These are phyloP conservation scores for Corinectria fuckeliana DNA, from an alignment of 2,329 filamentous ascomycete genomes.

Conservation along the genomic window DNA sequence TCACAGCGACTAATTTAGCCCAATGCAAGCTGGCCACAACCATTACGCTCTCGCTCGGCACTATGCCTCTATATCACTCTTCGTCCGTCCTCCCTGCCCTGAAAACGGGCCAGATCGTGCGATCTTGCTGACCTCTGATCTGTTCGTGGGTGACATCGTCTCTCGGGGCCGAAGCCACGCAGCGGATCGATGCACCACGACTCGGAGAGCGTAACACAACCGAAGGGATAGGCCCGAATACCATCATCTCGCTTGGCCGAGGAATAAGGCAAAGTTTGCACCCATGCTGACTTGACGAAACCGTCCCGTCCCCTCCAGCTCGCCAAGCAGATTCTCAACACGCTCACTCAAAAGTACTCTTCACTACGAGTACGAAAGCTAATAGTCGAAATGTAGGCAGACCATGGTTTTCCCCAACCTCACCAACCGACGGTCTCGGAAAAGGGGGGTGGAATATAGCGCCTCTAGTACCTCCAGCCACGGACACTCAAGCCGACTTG, in stretches of 20 bases:
- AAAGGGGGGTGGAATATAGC: slow-evolving; percentile 91
- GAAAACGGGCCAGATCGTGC: slow-evolving; percentile 6
- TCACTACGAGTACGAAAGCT: not conserved
- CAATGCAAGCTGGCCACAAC: not conserved
- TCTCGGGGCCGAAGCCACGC: not conserved
- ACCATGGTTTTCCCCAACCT: slow-evolving; percentile 91
- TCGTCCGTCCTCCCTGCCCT: not conserved
- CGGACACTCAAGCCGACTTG: slow-evolving; percentile 68
- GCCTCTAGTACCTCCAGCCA: slow-evolving; percentile 63
- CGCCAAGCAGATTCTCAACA: not conserved
- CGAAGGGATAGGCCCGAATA: slow-evolving; percentile 15
- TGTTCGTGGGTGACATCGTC: slow-evolving; percentile 4
- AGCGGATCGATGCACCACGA: not conserved
- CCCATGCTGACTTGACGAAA: not conserved
- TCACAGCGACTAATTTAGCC: not conserved
- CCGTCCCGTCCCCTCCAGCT: not conserved
- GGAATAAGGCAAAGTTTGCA: not conserved
- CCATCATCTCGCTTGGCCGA: slow-evolving; percentile 2
- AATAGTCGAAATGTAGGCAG: slow-evolving; percentile 63
- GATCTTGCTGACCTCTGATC: not conserved
- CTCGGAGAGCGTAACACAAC: not conserved
- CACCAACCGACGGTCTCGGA: slow-evolving; percentile 88
- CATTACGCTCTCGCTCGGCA: not conserved
- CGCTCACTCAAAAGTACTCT: not conserved
- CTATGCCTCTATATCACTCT: not conserved